Evolutionary conservation across 179 eudicot species (phyloP), one percentile per base, ranked within the genome.

Genomic region (Spergularia azorica): DNA sequence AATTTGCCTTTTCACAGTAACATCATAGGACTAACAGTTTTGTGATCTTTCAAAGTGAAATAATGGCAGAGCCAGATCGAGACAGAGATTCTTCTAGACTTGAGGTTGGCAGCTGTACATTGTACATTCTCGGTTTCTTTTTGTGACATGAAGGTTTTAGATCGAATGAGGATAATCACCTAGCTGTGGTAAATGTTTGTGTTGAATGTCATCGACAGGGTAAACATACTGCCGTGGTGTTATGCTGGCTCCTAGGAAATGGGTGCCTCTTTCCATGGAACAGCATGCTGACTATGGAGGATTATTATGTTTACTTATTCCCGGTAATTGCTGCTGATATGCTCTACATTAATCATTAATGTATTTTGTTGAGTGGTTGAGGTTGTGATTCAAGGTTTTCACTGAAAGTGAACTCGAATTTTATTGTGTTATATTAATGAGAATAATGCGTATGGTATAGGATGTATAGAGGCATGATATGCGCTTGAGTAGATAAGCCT

Each of bases 201-300:
- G 18, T 1, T 67, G 7, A 20, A 18, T 67, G 55, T 2, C 10
- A 64, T 43, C 17, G 46, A 11, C 87, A 90, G 94, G 94, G 94
- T 26, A 88, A 82, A 26, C 56, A 50, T 77, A 59, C 41, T 60
- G 91, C 91, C 68, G 74, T 81, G 32, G 73, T 79, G 11, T 83
- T 88, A 11, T 86, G 91, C 70, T 90, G 87, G 87, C 63, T 90
- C 64, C 88, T 90, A 5, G 94, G 94, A 55, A 77, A 82, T 5
- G 94, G 94, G 17, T 83, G 87, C 32, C 85, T 90, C 16, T 78
- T 90, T 13, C 73, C 89, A 21, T 88, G 94, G 94, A 88, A 88
- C 72, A 88, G 94, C 79, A 83, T 90, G 88, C 77, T 90, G 36
- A 88, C 90, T 1, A 84, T 90, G 12, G 81, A 75, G 74, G 94